Evolutionary conservation across 1,284 basidiomycete species (phyloP).

Genomic region (Limonomyces culmigenus): DNA sequence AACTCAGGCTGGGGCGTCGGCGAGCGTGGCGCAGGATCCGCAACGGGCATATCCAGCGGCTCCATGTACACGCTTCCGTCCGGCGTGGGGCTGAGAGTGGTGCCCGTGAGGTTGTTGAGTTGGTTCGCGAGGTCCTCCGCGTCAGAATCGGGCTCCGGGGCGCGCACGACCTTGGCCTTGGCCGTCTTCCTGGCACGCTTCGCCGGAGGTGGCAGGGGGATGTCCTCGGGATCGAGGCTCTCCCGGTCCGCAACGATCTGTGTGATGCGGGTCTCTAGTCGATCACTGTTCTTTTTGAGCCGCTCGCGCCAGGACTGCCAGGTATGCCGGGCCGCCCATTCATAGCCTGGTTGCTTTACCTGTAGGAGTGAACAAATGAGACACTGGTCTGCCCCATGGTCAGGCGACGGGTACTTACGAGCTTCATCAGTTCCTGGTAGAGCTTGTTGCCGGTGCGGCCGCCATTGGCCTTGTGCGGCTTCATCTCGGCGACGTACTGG

Average conservation of each 20-base stretch:
- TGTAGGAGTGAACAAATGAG: constrained; percentile 10
- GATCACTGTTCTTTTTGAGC: constrained; percentile 61
- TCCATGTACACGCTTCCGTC: neutral
- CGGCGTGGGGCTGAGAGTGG: neutral
- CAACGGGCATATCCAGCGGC: neutral
- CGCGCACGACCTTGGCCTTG: neutral
- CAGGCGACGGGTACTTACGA: constrained; percentile 20
- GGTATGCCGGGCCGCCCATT: constrained; percentile 66
- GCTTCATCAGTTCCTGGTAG: constrained; percentile 46
- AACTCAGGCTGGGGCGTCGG: no score
- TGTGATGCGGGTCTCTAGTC: constrained; percentile 45
- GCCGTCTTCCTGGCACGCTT: constrained; percentile 30
- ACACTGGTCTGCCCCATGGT: neutral
- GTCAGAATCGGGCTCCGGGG: neutral
- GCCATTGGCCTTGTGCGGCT: constrained; percentile 62
- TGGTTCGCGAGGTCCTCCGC: neutral
- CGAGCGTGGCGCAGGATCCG: neutral
- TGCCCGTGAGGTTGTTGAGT: neutral
- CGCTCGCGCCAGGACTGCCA: constrained; percentile 79
- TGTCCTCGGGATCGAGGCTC: constrained; percentile 47
- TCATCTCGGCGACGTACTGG: constrained; percentile 60
- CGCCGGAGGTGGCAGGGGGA: constrained; percentile 51
- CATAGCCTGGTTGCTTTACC: constrained; percentile 48
- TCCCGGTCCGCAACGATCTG: constrained; percentile 51
- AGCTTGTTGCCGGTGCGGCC: constrained; percentile 64